Percentiles rank a stretch among this genome's conserved stretches.
phyloP scores from a whole-genome alignment of 768 basidiomycete species.

The Mycena olivaceomarginata region DNA sequence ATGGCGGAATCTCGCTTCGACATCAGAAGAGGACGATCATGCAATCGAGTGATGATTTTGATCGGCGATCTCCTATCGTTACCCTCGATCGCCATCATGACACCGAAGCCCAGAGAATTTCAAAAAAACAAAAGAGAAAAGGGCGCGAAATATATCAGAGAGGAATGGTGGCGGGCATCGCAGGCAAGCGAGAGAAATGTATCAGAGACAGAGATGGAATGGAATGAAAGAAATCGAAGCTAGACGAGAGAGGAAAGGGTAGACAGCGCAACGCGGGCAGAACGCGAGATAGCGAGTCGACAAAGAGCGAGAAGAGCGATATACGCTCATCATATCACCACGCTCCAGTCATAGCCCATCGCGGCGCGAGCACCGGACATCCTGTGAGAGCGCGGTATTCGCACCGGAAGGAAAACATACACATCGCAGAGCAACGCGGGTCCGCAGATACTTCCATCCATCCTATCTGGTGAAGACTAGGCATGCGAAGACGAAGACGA shows the following conservation, averaged over 20 bases:
- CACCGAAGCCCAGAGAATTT: neutral
- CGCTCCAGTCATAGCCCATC: neutral
- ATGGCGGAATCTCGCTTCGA: neutral
- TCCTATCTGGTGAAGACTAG: constrained; percentile 1
- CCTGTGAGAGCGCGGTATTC: constrained; percentile 18
- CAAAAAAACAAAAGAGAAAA: constrained; percentile 21
- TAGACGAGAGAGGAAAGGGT: neutral
- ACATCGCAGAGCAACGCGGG: neutral
- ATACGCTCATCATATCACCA: constrained; percentile 24
- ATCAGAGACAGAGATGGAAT: neutral
- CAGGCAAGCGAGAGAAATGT: constrained; percentile 1
- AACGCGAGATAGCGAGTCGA: constrained; percentile 22
- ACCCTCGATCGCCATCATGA: constrained; percentile 18
- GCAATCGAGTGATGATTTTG: neutral
- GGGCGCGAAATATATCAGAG: constrained; percentile 20
- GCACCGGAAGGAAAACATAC: neutral
- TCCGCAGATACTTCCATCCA: constrained; percentile 2
- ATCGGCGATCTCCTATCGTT: constrained; percentile 35
- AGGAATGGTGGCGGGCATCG: constrained; percentile 12
- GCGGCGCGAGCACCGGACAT: constrained; percentile 4
- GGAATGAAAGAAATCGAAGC: neutral
- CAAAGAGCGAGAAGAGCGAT: constrained; percentile 20
- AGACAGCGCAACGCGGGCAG: constrained; percentile 21
- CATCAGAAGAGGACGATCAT: constrained; percentile 2
- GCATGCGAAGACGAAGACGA: constrained; percentile 15